Evolutionary conservation across 2,329 filamentous ascomycete genomes (phyloP).

Genomic region (Claviceps maximensis): DNA sequence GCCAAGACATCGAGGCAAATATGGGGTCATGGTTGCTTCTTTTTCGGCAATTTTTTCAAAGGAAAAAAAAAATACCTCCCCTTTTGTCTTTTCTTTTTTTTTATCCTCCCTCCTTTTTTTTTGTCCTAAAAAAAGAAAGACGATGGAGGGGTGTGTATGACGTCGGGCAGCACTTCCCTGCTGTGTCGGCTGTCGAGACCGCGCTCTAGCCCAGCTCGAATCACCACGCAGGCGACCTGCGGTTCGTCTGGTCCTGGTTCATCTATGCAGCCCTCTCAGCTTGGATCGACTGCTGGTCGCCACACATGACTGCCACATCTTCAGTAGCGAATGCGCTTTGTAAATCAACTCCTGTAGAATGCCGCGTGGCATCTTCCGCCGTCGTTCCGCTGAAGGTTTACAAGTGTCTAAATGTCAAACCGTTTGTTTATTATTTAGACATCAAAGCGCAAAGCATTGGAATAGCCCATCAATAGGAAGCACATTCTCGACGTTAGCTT

Average conservation of each 20-base stretch:
- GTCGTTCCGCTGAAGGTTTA: no score
- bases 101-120: neutral
- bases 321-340: no score
- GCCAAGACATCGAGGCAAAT: neutral
- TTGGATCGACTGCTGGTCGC: neutral
- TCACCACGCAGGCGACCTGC: neutral
- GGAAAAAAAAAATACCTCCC: neutral
- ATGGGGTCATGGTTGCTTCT: neutral
- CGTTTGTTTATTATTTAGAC: no score
- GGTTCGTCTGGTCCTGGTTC: neutral
- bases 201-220: neutral
- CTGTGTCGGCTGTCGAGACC: no score
- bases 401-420: no score
- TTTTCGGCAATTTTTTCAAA: neutral
- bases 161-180: no score
- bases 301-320: no score
- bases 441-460: no score
- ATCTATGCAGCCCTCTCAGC: neutral
- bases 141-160: neutral
- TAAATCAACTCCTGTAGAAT: no score
- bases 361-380: no score
- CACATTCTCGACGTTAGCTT: neutral
- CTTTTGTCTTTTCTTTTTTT: neutral
- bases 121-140: neutral
- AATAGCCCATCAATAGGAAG: no score